These are phyloP conservation scores for Picea abies DNA, from an alignment of 83 land plant species.

Conservation along the genomic window DNA sequence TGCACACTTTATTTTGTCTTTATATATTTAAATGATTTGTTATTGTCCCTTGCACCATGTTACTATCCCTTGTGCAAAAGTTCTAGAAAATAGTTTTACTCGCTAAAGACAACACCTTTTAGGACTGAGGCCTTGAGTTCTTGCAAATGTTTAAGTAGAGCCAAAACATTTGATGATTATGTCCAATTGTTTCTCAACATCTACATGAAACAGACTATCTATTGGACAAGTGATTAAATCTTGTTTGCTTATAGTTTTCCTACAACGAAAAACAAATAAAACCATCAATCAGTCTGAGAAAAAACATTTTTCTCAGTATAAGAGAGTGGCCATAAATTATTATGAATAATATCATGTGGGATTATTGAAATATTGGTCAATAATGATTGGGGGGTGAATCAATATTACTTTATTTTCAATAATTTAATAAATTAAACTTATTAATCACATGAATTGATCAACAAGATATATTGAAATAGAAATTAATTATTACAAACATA, in stretches of 20 bases:
- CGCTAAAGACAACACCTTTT: constrained; percentile 91
- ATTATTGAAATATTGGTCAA: too few relatives aligned
- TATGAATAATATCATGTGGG: background rate
- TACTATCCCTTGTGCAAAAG: constrained; percentile 42
- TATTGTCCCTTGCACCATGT: too few relatives aligned
- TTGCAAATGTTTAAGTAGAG: constrained; percentile 66
- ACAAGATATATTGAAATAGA: too few relatives aligned
- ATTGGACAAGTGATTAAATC: constrained; percentile 93
- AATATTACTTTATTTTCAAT: too few relatives aligned
- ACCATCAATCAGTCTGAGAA: background rate
- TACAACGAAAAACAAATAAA: constrained; percentile 25
- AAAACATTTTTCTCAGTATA: background rate
- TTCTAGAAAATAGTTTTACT: constrained; percentile 96
- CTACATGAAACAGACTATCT: constrained; percentile 70
- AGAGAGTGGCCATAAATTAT: background rate
- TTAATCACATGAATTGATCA: too few relatives aligned
- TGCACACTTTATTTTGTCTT: too few relatives aligned
- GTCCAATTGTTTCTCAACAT: constrained; percentile 91
- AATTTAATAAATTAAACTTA: too few relatives aligned
- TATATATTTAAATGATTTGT: too few relatives aligned
- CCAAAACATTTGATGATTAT: constrained; percentile 83
- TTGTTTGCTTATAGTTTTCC: constrained; percentile 66
- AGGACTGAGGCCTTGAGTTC: constrained; percentile 40
- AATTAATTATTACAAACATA: too few relatives aligned
- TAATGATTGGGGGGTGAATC: too few relatives aligned